Evolutionary conservation across 2,329 filamentous ascomycete genomes (phyloP).

Genomic region (Orbilia blumenaviensis): DNA sequence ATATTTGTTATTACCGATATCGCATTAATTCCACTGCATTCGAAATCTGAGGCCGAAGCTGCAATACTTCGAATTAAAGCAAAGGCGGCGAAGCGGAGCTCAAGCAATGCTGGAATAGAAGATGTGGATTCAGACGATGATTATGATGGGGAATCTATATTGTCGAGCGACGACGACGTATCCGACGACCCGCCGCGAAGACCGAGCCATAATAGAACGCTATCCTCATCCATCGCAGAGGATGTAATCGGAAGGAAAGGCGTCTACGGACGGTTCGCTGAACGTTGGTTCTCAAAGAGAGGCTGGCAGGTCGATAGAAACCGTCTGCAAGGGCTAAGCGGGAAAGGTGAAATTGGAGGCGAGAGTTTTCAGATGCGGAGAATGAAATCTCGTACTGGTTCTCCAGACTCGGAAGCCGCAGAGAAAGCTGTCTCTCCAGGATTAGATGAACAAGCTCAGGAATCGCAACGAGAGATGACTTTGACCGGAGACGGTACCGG

Average conservation of each 20-base stretch:
- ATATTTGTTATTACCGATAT: constrained; percentile 90
- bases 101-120: constrained; percentile 58
- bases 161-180: constrained; percentile 59
- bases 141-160: constrained; percentile 60
- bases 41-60: constrained; percentile 75
- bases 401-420: constrained; percentile 37
- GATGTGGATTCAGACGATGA: constrained; percentile 65
- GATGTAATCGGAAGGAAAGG: constrained; percentile 86
- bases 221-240: constrained; percentile 75
- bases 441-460: constrained; percentile 54
- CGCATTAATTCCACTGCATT: constrained; percentile 85
- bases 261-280: constrained; percentile 86
- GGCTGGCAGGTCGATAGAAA: constrained; percentile 80
- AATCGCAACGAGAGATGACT: constrained; percentile 56
- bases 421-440: constrained; percentile 25
- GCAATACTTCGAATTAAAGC: constrained; percentile 73
- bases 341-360: constrained; percentile 62
- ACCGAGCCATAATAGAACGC: constrained; percentile 59
- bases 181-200: constrained; percentile 54
- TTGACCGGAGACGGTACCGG: constrained; percentile 21
- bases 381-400: constrained; percentile 57
- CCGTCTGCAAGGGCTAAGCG: constrained; percentile 74
- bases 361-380: constrained; percentile 58
- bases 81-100: constrained; percentile 61
- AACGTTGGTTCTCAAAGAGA: constrained; percentile 87